Percentiles rank a stretch among this genome's conserved stretches.
These are phyloP conservation scores for Achlya hypogyna DNA, from an alignment of 352 stramenopile genomes.

Conservation along the genomic window DNA sequence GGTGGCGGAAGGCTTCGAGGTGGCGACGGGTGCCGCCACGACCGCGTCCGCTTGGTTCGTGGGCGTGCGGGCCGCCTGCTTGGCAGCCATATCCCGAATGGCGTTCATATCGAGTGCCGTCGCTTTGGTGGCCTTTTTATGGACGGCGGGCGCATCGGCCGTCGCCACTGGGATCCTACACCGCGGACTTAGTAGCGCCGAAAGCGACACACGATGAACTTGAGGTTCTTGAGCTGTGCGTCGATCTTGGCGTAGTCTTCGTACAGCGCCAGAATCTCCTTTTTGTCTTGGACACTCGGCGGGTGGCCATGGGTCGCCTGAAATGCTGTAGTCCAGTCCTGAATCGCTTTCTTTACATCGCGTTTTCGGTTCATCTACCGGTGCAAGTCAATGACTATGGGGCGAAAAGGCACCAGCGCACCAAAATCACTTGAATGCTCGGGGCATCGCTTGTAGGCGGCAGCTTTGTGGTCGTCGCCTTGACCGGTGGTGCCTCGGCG, in stretches of 20 bases:
- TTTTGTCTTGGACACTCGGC: slow-evolving; percentile 11
- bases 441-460: background rate
- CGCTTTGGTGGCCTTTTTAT: background rate
- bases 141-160: background rate
- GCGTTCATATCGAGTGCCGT: background rate
- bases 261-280: slow-evolving; percentile 8
- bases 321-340: slow-evolving; percentile 18
- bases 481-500: background rate
- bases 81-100: background rate
- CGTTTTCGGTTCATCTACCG: slow-evolving; percentile 1
- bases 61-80: background rate
- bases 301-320: background rate
- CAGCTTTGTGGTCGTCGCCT: background rate
- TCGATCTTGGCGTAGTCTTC: slow-evolving; percentile 15
- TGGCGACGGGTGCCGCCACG: too few relatives aligned
- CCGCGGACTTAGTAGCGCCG: background rate
- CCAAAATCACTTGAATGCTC: background rate
- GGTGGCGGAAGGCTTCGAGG: too few relatives aligned
- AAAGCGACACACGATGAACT: too few relatives aligned
- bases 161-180: background rate
- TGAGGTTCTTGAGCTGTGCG: slow-evolving; percentile 14
- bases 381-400: background rate
- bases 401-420: background rate
- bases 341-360: slow-evolving; percentile 9
- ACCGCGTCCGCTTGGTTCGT: too few relatives aligned